Evolutionary conservation across 768 basidiomycete species (phyloP), one percentile per base, ranked within the genome.

Genomic region (Russula sp.): DNA sequence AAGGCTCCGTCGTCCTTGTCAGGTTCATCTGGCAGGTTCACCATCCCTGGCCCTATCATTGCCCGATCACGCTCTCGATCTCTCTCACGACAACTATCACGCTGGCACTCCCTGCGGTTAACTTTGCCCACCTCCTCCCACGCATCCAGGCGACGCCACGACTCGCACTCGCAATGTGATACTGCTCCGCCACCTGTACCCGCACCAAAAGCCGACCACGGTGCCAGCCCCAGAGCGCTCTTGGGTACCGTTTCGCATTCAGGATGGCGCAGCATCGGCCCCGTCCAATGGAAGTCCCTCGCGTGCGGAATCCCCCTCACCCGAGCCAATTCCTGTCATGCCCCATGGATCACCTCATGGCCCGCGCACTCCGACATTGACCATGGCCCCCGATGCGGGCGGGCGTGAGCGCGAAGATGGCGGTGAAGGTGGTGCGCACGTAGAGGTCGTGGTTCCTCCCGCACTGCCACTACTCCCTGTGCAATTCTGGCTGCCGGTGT

Each of bases 401-500:
- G 58, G 45, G 6, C 46, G 29, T 32, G 62, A 43, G 34, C 45
- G 36, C 29, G 54, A 36, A 1, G 42, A 16, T 32, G 47, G 32
- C 3, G 49, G 34, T 16, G 42, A 41, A 6, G 50, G 42, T 13
- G 42, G 43, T 14, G 22, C 25, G 3, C 16, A 35, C 43, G 7
- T 22, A 1, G 59, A 53, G n/a, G 51, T 36, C 13, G 49, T 58
- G 7, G 46, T 65, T 13, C 65, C 60, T 29, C 60, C 50, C 18
- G 56, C 35, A 34, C 58, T 55, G 1, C 65, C 61, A 1, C 50
- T 66, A 6, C 65, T 3, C 65, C 65, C 65, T 0, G 60, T 66
- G 20, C 65, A 66, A 41, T 66, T 66, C 61, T 66, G 65, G 61
- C 49, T 66, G 25, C 61, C 65, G 0, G 65, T 61, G 8, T 59